Conservation (phyloP, 371 early-diverging fungal species). For the Cokeromyces recurvatus region DNA sequence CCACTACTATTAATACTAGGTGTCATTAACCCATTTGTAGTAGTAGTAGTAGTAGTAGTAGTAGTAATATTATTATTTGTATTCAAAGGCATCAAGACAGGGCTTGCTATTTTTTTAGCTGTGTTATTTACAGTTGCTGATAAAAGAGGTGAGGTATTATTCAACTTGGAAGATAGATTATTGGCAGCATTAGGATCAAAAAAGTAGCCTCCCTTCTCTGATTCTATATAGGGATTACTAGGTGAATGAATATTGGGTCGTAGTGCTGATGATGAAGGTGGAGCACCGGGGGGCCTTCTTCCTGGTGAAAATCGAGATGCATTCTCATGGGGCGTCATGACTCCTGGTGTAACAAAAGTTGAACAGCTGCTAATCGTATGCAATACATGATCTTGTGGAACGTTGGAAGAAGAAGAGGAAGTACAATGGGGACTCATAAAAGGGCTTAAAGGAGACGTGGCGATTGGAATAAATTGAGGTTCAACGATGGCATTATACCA, state of each 20-base stretch:
- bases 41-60: too few species aligned
- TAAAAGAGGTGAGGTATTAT: background rate
- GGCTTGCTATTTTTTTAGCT: too few species aligned
- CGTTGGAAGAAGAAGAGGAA: background rate
- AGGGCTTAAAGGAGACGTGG: conserved; percentile 51
- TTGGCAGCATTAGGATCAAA: conserved; percentile 4
- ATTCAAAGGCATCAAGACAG: too few species aligned
- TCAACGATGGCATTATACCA: conserved; percentile 52
- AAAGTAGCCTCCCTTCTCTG: conserved; percentile 21
- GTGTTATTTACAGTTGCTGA: too few species aligned
- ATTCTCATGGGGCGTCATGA: conserved; percentile 14
- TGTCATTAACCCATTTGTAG: too few species aligned
- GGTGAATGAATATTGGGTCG: conserved; percentile 3
- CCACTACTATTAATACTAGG: too few species aligned
- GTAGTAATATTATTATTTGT: too few species aligned
- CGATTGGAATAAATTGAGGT: conserved; percentile 59
- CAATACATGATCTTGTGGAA: background rate
- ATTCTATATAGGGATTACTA: background rate
- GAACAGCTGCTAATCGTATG: too few species aligned
- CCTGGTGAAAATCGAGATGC: conserved; percentile 11
- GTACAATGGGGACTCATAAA: background rate
- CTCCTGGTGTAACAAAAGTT: too few species aligned
- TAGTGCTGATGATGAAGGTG: too few species aligned
- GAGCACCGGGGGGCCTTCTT: conserved; percentile 3
- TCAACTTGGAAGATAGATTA: background rate